These are phyloP conservation scores for Mycosarcoma mackinlayi DNA, from an alignment of 1,284 basidiomycete genomes.

Conservation along the genomic window DNA sequence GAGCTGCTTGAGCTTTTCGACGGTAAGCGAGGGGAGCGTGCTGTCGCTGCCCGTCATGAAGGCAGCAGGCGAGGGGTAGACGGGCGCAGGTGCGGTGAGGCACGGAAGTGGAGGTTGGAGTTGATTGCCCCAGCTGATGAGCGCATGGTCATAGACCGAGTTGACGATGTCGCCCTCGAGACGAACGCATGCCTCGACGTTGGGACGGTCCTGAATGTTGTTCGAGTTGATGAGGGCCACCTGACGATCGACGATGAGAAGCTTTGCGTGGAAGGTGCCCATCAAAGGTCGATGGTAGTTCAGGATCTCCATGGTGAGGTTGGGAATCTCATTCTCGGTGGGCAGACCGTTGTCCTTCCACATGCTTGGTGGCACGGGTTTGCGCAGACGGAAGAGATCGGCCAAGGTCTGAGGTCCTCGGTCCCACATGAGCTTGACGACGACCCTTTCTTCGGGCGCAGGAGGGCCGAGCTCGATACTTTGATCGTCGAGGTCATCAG, in stretches of 20 bases:
- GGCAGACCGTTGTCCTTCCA: conserved; percentile 66
- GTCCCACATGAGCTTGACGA: conserved; percentile 68
- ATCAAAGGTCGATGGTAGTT: conserved; percentile 67
- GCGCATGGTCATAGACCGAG: conserved; percentile 78
- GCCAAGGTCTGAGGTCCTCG: conserved; percentile 63
- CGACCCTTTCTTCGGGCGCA: conserved; percentile 48
- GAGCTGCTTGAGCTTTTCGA: conserved; percentile 49
- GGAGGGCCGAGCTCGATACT: conserved; percentile 45
- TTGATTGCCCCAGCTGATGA: conserved; percentile 76
- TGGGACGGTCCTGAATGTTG: conserved; percentile 75
- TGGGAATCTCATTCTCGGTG: conserved; percentile 53
- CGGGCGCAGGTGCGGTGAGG: conserved; percentile 68
- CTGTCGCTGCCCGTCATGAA: conserved; percentile 51
- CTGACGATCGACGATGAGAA: conserved; percentile 79
- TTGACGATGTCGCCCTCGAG: conserved; percentile 78
- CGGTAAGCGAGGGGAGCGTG: conserved; percentile 43
- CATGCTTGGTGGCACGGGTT: conserved; percentile 56
- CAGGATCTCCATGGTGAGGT: conserved; percentile 63
- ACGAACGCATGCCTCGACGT: conserved; percentile 67
- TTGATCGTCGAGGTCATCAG: conserved; percentile 9
- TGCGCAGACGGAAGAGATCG: conserved; percentile 64
- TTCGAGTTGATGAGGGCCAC: conserved; percentile 79
- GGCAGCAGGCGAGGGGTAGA: conserved; percentile 38
- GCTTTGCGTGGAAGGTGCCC: conserved; percentile 83
- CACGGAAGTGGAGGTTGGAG: conserved; percentile 75